These are phyloP conservation scores for Funneliformis mosseae DNA, from an alignment of 192 early-diverging fungal species.

Conservation along the genomic window DNA sequence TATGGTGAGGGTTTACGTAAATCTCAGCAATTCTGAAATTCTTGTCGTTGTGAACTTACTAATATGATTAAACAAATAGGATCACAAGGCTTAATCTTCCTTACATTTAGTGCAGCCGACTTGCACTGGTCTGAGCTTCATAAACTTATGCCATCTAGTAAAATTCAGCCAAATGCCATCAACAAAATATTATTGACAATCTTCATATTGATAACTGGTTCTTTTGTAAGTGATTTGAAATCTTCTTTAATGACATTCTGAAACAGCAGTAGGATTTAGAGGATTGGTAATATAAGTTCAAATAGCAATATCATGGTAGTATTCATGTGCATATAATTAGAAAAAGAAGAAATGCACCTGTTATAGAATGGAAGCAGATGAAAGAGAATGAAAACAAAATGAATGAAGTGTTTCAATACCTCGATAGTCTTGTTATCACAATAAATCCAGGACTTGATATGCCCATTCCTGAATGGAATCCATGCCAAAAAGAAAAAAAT, in stretches of 20 bases:
- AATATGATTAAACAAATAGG: too few species aligned
- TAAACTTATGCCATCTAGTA: not conserved
- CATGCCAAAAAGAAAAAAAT: too few species aligned
- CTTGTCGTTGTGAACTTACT: too few species aligned
- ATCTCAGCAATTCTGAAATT: not conserved
- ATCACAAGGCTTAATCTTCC: not conserved
- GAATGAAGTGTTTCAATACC: too few species aligned
- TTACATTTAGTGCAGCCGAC: too few species aligned
- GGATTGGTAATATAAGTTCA: too few species aligned
- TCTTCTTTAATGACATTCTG: not conserved
- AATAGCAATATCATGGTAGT: too few species aligned
- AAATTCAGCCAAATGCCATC: not conserved
- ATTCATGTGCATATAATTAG: too few species aligned
- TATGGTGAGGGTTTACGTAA: not conserved
- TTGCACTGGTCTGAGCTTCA: too few species aligned
- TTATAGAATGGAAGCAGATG: not conserved
- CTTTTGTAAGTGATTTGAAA: not conserved
- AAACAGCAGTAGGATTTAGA: not conserved
- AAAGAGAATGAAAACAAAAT: not conserved
- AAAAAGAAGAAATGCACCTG: not conserved
- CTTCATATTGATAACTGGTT: not conserved
- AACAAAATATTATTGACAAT: not conserved
- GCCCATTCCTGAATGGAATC: too few species aligned
- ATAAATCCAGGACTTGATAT: too few species aligned
- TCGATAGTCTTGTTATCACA: too few species aligned